Percentiles rank a stretch among this genome's conserved stretches.
Conservation (phyloP, 2,329 filamentous ascomycete genomes). For the Venturia carpophila region DNA sequence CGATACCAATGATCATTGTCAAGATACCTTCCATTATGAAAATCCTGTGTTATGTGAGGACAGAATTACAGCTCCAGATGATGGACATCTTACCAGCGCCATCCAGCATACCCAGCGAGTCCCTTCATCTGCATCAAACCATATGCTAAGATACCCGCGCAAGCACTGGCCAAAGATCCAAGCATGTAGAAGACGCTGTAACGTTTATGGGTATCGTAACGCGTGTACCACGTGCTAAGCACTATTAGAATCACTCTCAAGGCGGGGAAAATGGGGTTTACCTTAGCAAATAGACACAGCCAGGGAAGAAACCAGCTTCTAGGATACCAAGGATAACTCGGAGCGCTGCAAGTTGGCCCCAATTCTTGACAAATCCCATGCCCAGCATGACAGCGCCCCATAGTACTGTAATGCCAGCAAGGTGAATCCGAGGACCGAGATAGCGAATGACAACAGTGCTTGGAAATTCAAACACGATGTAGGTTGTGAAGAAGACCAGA, state of each 20-base stretch:
- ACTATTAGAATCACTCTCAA: neutral
- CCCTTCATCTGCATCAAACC: constrained; percentile 60
- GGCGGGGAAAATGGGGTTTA: neutral
- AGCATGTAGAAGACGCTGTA: constrained; percentile 66
- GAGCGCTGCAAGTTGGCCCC: constrained; percentile 31
- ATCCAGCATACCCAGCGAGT: constrained; percentile 38
- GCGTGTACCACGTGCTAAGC: constrained; percentile 36
- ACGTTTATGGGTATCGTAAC: constrained; percentile 61
- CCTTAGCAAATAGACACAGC: constrained; percentile 34
- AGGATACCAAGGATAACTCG: constrained; percentile 35
- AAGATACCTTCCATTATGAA: constrained; percentile 53
- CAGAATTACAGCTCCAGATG: constrained; percentile 29
- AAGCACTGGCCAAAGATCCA: constrained; percentile 57
- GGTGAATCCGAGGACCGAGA: constrained; percentile 34
- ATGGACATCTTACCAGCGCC: constrained; percentile 31
- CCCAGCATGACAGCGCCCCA: constrained; percentile 43
- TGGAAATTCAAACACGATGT: constrained; percentile 37
- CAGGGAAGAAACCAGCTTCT: constrained; percentile 33
- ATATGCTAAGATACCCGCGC: constrained; percentile 61
- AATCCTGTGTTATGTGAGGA: neutral
- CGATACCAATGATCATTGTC: constrained; percentile 34
- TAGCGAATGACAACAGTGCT: constrained; percentile 36
- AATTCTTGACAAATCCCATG: constrained; percentile 35
- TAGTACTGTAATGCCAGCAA: constrained; percentile 29
- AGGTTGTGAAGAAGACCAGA: constrained; percentile 39